Evolutionary conservation across 2,329 filamentous ascomycete species (phyloP), one percentile per base, ranked within the genome.

Genomic region (Exophiala sideris): DNA sequence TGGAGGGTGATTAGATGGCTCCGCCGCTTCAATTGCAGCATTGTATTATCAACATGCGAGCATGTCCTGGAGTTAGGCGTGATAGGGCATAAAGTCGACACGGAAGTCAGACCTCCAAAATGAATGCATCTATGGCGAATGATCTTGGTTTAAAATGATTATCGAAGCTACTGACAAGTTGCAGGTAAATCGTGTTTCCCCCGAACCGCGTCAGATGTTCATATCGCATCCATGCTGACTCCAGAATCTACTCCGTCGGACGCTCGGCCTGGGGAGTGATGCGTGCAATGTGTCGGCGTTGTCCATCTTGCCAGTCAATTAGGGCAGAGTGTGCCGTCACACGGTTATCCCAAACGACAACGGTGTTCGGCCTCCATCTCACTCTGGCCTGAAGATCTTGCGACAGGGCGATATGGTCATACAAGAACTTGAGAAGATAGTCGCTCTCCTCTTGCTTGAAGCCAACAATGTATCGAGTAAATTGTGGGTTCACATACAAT

Each of bases 221-320:
- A n/a, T n/a, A n/a, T n/a, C n/a, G n/a, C n/a, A n/a, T 18, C 16
- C 16, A 20, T 14, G 1, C 40, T 2, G 3, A 32, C 35, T 21
- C 20, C 38, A 21, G 1, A 21, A 9, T 45, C 32, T 55, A 57
- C 66, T 79, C 77, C 57, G 67, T 74, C 1, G 77, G 77, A 42
- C 70, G 67, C 64, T 80, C 77, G 14, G 76, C 78, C 62, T 77
- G 73, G 8, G 77, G 78, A 21, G 78, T 80, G 61, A 80, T 73
- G 38, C 78, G 71, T 11, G 77, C 77, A 59, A 79, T 65, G 67
- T 80, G 77, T 59, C 78, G 72, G n/a, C 78, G 66, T 50, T 74
- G 70, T 18, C 77, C 77, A 64, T 77, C 75, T 24, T 77, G 69
- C 77, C 77, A 80, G 54, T 80, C 78, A 32, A 79, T 61, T 44